phyloP scores from a whole-genome alignment of 192 early-diverging fungal genomes.

The Rhizophagus sp. region DNA sequence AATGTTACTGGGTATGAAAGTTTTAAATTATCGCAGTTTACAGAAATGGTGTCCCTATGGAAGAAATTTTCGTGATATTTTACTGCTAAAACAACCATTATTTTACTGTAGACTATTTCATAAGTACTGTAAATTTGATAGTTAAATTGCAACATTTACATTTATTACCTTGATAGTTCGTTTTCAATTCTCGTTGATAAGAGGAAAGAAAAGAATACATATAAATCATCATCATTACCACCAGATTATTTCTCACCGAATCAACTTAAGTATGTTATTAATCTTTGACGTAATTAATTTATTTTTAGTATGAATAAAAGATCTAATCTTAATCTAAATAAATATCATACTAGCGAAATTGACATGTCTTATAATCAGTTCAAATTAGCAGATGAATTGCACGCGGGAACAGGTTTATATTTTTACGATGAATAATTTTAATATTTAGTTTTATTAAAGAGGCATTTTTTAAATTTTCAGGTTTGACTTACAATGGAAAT shows the following conservation, averaged over 20 bases:
- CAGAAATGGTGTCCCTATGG: no score
- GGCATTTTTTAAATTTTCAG: not conserved
- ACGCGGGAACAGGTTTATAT: not conserved
- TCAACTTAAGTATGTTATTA: not conserved
- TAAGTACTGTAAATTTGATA: not conserved
- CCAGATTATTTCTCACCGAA: not conserved
- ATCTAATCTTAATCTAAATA: not conserved
- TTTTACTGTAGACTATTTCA: not conserved
- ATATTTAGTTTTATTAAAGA: not conserved
- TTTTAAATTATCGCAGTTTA: not conserved
- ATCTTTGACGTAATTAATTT: not conserved
- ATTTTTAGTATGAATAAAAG: not conserved
- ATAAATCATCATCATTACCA: not conserved
- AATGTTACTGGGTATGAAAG: conserved; percentile 23
- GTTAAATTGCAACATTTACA: no score
- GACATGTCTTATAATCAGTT: not conserved
- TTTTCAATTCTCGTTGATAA: conserved; percentile 17
- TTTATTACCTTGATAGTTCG: not conserved
- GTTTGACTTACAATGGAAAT: not conserved
- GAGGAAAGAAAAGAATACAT: not conserved
- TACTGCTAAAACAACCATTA: not conserved
- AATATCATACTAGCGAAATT: not conserved
- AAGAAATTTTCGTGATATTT: no score
- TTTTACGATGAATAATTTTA: not conserved
- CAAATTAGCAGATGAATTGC: no score